These are phyloP conservation scores for Astrothelium subdiscretum DNA, from an alignment of 495 filamentous ascomycete species.

Conservation along the genomic window DNA sequence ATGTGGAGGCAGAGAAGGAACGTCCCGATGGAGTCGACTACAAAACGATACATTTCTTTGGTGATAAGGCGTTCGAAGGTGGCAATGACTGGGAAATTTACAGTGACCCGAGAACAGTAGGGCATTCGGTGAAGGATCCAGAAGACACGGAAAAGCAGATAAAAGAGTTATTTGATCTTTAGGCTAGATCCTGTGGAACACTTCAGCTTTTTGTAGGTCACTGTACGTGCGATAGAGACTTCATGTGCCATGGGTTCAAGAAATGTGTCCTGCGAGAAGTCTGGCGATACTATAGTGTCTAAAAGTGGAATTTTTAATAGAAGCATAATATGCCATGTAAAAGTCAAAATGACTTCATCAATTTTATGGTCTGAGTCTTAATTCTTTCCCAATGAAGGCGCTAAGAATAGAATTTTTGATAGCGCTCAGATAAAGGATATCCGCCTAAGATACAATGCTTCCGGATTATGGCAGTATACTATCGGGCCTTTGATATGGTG, in stretches of 20 bases:
- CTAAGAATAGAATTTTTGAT: too few relatives aligned
- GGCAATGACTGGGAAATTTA: conserved; percentile 97
- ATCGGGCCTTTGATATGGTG: too few relatives aligned
- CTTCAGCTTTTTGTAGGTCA: neutral
- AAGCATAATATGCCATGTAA: neutral
- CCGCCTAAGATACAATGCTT: too few relatives aligned
- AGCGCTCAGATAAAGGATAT: too few relatives aligned
- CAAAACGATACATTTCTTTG: conserved; percentile 91
- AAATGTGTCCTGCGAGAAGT: neutral
- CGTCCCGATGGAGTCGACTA: conserved; percentile 58
- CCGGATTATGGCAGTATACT: too few relatives aligned
- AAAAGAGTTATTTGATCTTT: conserved; percentile 55
- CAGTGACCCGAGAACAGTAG: conserved; percentile 63
- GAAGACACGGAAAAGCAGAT: conserved; percentile 68
- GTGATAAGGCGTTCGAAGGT: conserved; percentile 80
- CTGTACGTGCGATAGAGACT: neutral
- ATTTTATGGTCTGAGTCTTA: neutral
- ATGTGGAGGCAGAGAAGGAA: conserved; percentile 71
- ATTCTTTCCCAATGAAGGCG: neutral
- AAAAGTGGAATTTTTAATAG: neutral
- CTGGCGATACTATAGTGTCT: neutral
- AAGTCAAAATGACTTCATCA: neutral
- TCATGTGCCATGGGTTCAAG: neutral
- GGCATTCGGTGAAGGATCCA: conserved; percentile 69
- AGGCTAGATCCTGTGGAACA: neutral